Conservation (phyloP, 1,139 yeast genomes). For the Nakaseomyces kungkrabaensis region DNA sequence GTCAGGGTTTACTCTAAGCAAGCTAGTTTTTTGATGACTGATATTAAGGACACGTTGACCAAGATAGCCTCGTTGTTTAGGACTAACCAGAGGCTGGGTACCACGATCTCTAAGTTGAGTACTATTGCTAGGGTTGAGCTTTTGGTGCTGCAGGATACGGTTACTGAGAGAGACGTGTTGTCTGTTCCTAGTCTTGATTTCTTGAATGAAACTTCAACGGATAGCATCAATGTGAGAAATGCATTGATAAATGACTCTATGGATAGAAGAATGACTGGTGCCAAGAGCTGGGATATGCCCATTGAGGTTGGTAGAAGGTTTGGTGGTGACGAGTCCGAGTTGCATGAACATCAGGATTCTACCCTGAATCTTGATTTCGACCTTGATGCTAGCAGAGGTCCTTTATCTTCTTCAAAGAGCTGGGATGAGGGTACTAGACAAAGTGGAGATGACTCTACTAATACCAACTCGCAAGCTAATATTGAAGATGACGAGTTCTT, state of each 20-base stretch:
- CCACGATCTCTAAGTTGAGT: constrained; percentile 38
- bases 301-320: constrained; percentile 28
- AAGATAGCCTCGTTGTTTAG: constrained; percentile 68
- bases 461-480: constrained; percentile 5
- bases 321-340: constrained; percentile 33
- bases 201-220: constrained; percentile 11
- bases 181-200: constrained; percentile 55
- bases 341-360: constrained; percentile 16
- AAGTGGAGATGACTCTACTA: constrained; percentile 23
- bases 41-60: constrained; percentile 67
- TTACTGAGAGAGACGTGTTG: constrained; percentile 66
- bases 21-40: constrained; percentile 76
- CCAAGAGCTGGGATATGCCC: constrained; percentile 27
- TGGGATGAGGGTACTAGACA: constrained; percentile 60
- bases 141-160: constrained; percentile 62
- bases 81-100: constrained; percentile 30
- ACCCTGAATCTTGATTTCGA: constrained; percentile 28
- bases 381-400: constrained; percentile 15
- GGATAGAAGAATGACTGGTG: constrained; percentile 27
- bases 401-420: constrained; percentile 9
- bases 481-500: constrained; percentile 11
- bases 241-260: constrained; percentile 12
- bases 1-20: constrained; percentile 81
- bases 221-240: neutral
- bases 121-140: constrained; percentile 46